phyloP scores from a whole-genome alignment of 768 basidiomycete species.

The Boletus subcaerulescens region DNA sequence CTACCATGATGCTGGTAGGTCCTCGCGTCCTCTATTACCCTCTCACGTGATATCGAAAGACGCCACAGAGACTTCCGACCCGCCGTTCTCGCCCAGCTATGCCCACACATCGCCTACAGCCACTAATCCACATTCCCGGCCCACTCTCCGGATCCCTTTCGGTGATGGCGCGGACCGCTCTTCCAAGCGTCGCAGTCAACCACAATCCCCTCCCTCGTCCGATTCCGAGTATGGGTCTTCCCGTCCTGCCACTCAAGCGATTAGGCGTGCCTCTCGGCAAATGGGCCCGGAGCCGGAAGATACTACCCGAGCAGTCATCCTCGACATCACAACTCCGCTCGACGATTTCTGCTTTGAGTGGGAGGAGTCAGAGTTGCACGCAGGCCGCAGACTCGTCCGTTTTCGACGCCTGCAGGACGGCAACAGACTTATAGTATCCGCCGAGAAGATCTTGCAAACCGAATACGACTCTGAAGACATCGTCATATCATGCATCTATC shows the following conservation, averaged over 20 bases:
- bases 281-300: constrained; percentile 37
- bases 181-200: constrained; percentile 38
- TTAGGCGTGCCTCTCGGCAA: constrained; percentile 26
- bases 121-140: constrained; percentile 13
- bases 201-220: constrained; percentile 42
- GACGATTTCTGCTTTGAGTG: constrained; percentile 54
- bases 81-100: not conserved
- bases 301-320: constrained; percentile 50
- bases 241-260: constrained; percentile 5
- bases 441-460: constrained; percentile 68
- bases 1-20: constrained; percentile 51
- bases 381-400: constrained; percentile 80
- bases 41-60: not conserved
- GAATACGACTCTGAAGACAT: constrained; percentile 72
- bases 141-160: constrained; percentile 30
- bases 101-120: not conserved
- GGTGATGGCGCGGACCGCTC: constrained; percentile 18
- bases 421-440: constrained; percentile 71
- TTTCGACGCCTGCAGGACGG: constrained; percentile 81
- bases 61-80: constrained; percentile 2
- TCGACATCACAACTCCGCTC: constrained; percentile 60
- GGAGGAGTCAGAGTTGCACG: constrained; percentile 60
- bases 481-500: constrained; percentile 94
- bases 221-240: constrained; percentile 36
- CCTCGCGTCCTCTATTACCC: not conserved